phyloP scores from a whole-genome alignment of 768 basidiomycete species.

The Leccinellum luteum region DNA sequence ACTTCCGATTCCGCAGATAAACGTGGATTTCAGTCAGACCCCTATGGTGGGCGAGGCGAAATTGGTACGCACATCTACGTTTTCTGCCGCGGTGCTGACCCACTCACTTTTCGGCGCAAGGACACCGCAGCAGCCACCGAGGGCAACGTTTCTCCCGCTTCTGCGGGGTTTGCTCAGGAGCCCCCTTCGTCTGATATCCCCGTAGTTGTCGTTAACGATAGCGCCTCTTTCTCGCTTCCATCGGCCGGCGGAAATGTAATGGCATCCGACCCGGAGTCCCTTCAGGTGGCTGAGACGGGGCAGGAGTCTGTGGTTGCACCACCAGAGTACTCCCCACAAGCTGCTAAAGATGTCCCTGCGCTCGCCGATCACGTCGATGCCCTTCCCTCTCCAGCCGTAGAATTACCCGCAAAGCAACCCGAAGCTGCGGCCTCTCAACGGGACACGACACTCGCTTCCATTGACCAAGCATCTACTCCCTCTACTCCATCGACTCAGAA shows the following conservation, averaged over 20 bases:
- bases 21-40: constrained; percentile 24
- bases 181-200: constrained; percentile 14
- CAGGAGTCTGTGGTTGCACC: background rate
- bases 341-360: background rate
- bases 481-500: constrained; percentile 39
- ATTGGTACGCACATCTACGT: constrained; percentile 11
- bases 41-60: constrained; percentile 23
- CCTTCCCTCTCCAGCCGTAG: background rate
- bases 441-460: background rate
- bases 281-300: background rate
- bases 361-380: background rate
- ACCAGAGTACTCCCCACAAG: background rate
- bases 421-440: background rate
- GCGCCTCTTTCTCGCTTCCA: constrained; percentile 12
- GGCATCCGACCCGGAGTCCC: constrained; percentile 5
- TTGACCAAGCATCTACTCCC: constrained; percentile 3
- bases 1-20: constrained; percentile 19
- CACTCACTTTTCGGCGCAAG: constrained; percentile 7
- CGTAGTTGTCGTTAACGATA: constrained; percentile 43
- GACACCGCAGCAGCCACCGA: constrained; percentile 24
- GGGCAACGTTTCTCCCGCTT: constrained; percentile 7
- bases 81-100: background rate
- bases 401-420: background rate
- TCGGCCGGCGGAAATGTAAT: constrained; percentile 10
- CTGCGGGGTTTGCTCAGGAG: constrained; percentile 1